Evolutionary conservation across 1,284 basidiomycete genomes (phyloP), one percentile per base, ranked within the genome.

Genomic region (Sporisorium exsertum): DNA sequence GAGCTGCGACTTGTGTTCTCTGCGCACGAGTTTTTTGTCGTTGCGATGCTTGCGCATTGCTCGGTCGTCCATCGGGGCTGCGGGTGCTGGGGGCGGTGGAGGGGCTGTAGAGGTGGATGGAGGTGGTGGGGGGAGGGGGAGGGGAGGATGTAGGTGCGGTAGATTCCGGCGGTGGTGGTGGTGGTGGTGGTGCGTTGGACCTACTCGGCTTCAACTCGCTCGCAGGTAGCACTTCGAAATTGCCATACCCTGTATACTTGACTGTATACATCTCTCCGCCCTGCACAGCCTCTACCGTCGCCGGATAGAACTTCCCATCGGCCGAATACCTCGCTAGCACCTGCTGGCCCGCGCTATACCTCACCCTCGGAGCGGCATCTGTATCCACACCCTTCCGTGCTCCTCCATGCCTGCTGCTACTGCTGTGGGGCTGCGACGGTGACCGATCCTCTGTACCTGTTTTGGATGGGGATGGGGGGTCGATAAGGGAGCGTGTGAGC

Each of bases 171-270:
- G 82, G 89, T 90, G 20, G 89, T 70, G 1, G 93, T 91, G 37
- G 47, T n/a, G 51, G 10, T 20, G 59, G 3, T 33, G 33, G 26
- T 9, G 59, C 3, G 42, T 1, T n/a, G 29, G 16, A 10, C 53
- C 10, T 27, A 50, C 22, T 32, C 51, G 57, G 82, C 83, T 93
- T 93, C 66, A 97, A 87, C 72, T 93, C 91, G 5, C 89, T 87
- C 22, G 90, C 88, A 68, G 92, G 91, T 35, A 97, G 90, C 59
- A 94, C 90, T 86, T 97, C 95, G n/a, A 95, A 95, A 42, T 92
- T 92, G 78, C 95, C 93, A 88, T 97, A 98, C 3, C 93, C 93
- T 84, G 94, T 94, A 89, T 97, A 99, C 43, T 96, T 90, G 83
- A 99, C 92, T 80, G 92, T 95, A 88, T 93, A 98, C 75, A 94